Evolutionary conservation across 2,329 filamentous ascomycete species (phyloP), one percentile per base, ranked within the genome.

Genomic region (Thelonectria olida): DNA sequence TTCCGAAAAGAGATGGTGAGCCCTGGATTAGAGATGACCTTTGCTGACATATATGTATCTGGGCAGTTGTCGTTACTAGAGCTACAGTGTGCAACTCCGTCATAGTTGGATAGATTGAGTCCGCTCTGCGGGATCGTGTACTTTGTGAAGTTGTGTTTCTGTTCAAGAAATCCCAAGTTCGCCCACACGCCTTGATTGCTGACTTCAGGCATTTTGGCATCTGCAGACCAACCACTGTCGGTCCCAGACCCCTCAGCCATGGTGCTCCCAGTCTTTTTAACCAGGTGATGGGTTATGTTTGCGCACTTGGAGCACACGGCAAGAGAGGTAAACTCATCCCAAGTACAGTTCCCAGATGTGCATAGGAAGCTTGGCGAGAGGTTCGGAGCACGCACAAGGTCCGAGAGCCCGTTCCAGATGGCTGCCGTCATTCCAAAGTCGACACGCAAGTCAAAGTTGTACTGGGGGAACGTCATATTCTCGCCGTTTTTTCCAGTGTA

Each of bases 311-410:
- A 34, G 31, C 44, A 47, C 12, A 47, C 44, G 6, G 61, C 61
- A 1, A 67, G 53, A 0, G 58, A 64, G 1, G 53, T 2, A n/a
- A 62, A 64, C 4, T 7, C n/a, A 2, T 27, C 0, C 63, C 61
- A 67, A 0, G 65, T 47, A 19, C 63, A 67, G 12, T 67, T 66
- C 0, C 61, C 61, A 0, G 58, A 48, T 1, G 52, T 23, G 23
- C 65, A 67, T 0, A 12, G 9, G 28, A 64, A 64, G 0, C 42
- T 25, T 2, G 65, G 65, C 8, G 2, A 20, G 2, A 53, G 25
- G 9, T 47, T 64, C 1, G 57, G 23, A 0, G 9, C 5, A 1
- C 12, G 25, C 7, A 23, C 39, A 1, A 60, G 38, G 20, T 44
- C 31, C 0, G 58, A 66, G 0, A 64, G 41, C 0, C 63, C 61